Conservation (phyloP, 768 basidiomycete species). For the Coprinellus aureogranulatus region DNA sequence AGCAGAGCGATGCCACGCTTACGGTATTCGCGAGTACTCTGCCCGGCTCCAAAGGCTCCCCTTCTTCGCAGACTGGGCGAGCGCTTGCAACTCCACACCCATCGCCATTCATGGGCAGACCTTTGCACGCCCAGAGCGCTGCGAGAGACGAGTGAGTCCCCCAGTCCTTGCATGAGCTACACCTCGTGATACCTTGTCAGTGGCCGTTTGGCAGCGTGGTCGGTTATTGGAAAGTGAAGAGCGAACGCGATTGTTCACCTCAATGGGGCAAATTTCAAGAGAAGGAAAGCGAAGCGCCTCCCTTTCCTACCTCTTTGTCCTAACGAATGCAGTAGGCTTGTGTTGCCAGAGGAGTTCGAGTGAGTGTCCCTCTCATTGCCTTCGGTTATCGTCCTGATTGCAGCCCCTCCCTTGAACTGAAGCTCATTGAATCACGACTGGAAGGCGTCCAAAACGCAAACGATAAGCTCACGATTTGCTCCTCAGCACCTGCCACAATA, state of each 20-base stretch:
- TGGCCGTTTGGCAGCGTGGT: slow-evolving; percentile 29
- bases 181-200: no score
- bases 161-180: not conserved
- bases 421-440: slow-evolving; percentile 31
- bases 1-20: slow-evolving; percentile 24
- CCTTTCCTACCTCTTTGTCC: not conserved
- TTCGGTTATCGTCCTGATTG: no score
- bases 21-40: slow-evolving; percentile 28
- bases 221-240: slow-evolving; percentile 29
- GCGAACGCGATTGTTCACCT: slow-evolving; percentile 25
- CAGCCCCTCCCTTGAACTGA: no score
- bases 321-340: slow-evolving; percentile 24
- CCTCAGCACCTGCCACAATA: slow-evolving; percentile 26
- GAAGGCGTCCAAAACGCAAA: slow-evolving; percentile 24
- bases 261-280: slow-evolving; percentile 28
- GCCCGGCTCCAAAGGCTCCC: slow-evolving; percentile 26
- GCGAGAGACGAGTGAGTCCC: slow-evolving; percentile 26
- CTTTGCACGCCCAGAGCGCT: slow-evolving; percentile 22
- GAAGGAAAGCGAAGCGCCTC: slow-evolving; percentile 20
- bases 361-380: slow-evolving; percentile 17
- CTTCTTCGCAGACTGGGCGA: slow-evolving; percentile 24
- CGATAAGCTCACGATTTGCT: slow-evolving; percentile 27
- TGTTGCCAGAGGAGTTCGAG: slow-evolving; percentile 19
- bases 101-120: slow-evolving; percentile 25
- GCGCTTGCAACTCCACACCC: slow-evolving; percentile 24